Evolutionary conservation across 2,329 filamentous ascomycete species (phyloP).

Genomic region (Aspergillus phoenicis): DNA sequence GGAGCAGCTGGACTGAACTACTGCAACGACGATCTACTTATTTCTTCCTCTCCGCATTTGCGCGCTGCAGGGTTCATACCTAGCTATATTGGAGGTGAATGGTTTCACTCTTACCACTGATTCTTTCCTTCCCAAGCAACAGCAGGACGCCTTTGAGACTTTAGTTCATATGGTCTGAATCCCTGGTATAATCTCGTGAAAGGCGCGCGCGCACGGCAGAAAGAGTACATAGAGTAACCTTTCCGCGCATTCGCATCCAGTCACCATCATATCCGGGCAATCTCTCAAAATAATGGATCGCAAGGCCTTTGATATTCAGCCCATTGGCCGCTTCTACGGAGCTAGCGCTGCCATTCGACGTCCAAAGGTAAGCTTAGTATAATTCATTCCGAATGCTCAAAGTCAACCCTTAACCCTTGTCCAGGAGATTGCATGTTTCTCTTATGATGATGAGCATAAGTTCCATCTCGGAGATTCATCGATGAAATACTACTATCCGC

Average conservation of each 20-base stretch:
- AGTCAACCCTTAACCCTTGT: slow-evolving; percentile 10
- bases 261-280: not conserved
- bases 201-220: not conserved
- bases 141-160: not conserved
- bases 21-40: slow-evolving; percentile 1
- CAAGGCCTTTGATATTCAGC: slow-evolving; percentile 65
- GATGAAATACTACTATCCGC: slow-evolving; percentile 85
- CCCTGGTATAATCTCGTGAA: not conserved
- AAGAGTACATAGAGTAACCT: not conserved
- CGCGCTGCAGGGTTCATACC: not conserved
- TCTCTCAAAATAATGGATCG: slow-evolving; percentile 32
- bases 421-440: slow-evolving; percentile 90
- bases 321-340: slow-evolving; percentile 69
- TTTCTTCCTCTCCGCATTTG: not conserved
- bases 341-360: slow-evolving; percentile 71
- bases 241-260: not conserved
- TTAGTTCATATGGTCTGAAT: not conserved
- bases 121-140: not conserved
- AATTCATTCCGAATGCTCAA: not conserved
- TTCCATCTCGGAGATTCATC: slow-evolving; percentile 78
- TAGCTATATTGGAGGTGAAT: not conserved
- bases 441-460: slow-evolving; percentile 80
- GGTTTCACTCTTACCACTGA: no score
- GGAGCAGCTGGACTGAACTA: slow-evolving; percentile 9
- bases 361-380: slow-evolving; percentile 60